Conservation (phyloP, 495 filamentous ascomycete species). For the Penicillium egyptiacum region DNA sequence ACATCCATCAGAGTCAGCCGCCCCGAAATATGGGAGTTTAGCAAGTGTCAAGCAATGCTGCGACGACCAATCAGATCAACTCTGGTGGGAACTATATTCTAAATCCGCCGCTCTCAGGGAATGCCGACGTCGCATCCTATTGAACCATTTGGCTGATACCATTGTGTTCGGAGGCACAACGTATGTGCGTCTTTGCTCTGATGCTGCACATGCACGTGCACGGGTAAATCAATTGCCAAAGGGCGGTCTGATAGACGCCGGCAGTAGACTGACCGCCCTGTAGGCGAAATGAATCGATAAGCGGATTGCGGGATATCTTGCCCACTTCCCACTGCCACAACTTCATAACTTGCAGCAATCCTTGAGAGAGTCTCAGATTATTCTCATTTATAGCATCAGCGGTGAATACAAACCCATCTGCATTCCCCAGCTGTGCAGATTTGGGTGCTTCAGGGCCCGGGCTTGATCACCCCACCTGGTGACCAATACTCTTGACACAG, state of each 20-base stretch:
- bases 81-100: no score
- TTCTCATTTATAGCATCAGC: not conserved
- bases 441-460: slow-evolving; percentile 30
- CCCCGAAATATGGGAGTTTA: no score
- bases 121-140: no score
- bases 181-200: no score
- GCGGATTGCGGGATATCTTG: slow-evolving; percentile 3
- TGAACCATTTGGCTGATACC: no score
- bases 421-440: slow-evolving; percentile 27
- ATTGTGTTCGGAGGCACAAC: no score
- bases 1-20: no score
- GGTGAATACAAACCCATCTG: not conserved
- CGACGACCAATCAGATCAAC: no score
- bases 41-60: no score
- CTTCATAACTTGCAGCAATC: not conserved
- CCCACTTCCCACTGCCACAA: not conserved
- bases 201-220: no score
- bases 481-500: slow-evolving; percentile 3
- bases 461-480: slow-evolving; percentile 37
- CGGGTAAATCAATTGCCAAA: not conserved
- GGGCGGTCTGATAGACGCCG: not conserved
- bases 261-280: slow-evolving; percentile 9
- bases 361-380: not conserved
- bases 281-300: slow-evolving; percentile 11
- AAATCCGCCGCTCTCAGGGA: no score